These are phyloP conservation scores for Linum usitatissimum DNA, from an alignment of 345 rosid genomes.

Conservation along the genomic window DNA sequence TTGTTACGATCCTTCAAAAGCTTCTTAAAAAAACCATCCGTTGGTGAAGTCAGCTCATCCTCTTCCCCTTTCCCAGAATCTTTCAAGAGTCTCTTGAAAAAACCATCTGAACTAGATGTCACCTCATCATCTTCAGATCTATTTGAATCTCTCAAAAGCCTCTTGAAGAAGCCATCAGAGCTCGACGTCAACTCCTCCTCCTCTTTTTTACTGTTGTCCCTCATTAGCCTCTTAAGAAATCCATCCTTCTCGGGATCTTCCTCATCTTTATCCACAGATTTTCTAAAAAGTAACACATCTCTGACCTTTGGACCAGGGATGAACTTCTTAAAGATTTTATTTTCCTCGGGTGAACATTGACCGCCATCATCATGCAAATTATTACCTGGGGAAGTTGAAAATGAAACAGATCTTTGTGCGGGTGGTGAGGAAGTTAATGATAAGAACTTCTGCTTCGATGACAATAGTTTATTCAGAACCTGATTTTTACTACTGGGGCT, in stretches of 20 bases:
- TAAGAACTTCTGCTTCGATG: constrained; percentile 81
- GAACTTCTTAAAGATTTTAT: constrained; percentile 76
- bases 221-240: constrained; percentile 84
- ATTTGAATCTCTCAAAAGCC: constrained; percentile 12
- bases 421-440: constrained; percentile 79
- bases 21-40: constrained; percentile 73
- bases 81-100: constrained; percentile 15
- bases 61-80: constrained; percentile 13
- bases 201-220: constrained; percentile 32
- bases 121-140: constrained; percentile 42
- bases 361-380: constrained; percentile 56
- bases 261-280: constrained; percentile 83
- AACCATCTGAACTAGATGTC: constrained; percentile 6
- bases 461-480: constrained; percentile 64
- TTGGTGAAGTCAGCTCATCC: constrained; percentile 58
- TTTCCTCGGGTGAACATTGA: constrained; percentile 61
- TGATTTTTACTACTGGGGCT: constrained; percentile 87
- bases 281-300: constrained; percentile 88
- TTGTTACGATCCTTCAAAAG: constrained; percentile 52
- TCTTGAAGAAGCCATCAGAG: constrained; percentile 7
- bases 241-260: constrained; percentile 90
- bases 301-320: constrained; percentile 91
- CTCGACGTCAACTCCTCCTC: constrained; percentile 9
- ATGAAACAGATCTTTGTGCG: constrained; percentile 50
- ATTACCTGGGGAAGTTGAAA: constrained; percentile 52